A percentile compares a stretch with the other conserved stretches of the same genome.
Conservation (phyloP, 306 rosid species). For the Begonia peltatifolia region DNA sequence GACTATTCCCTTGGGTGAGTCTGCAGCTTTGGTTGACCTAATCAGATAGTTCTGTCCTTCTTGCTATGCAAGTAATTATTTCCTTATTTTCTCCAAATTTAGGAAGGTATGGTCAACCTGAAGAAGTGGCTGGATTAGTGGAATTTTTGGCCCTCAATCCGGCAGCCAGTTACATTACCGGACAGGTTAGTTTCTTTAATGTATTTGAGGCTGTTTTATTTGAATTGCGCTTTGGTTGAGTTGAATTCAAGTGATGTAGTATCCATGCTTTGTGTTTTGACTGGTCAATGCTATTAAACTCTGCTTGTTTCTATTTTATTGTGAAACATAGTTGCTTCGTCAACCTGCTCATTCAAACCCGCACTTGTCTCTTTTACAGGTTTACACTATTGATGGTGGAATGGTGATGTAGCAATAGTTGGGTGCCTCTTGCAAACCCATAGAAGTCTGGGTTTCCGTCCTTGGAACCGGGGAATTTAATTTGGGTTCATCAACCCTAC, state of each 20-base stretch:
- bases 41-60: neutral
- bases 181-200: conserved; percentile 41
- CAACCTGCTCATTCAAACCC: neutral
- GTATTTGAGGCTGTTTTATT: neutral
- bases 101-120: conserved; percentile 92
- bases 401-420: conserved; percentile 54
- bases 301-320: neutral
- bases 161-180: conserved; percentile 85
- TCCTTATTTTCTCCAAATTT: conserved; percentile 15
- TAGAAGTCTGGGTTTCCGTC: too few species aligned
- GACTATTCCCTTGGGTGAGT: conserved; percentile 76
- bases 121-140: conserved; percentile 96
- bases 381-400: conserved; percentile 86
- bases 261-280: neutral
- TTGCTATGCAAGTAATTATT: neutral
- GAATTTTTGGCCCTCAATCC: conserved; percentile 86
- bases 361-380: conserved; percentile 31
- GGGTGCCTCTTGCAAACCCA: too few species aligned
- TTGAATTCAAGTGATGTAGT: neutral
- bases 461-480: too few species aligned
- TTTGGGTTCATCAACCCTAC: too few species aligned
- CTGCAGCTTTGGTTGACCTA: conserved; percentile 3
- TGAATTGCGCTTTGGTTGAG: neutral
- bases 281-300: neutral
- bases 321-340: neutral